These are phyloP conservation scores for Carex pumila DNA, from an alignment of 176 grass and related monocot genomes.

Conservation along the genomic window DNA sequence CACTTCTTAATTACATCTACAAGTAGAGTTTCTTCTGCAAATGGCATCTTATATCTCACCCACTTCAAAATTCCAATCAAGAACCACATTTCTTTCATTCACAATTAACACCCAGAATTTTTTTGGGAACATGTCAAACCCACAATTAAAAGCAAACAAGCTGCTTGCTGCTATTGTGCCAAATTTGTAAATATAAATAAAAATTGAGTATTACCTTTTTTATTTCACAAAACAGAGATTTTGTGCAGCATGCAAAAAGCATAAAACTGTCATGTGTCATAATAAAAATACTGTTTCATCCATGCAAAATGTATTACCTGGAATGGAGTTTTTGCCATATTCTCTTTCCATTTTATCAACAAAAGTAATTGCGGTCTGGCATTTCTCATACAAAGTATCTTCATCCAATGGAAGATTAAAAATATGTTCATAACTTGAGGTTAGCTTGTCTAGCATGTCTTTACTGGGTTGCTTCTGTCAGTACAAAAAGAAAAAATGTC, in stretches of 20 bases:
- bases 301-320: conserved; percentile 26
- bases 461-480: conserved; percentile 48
- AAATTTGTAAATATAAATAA: background rate
- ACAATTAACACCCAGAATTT: conserved; percentile 1
- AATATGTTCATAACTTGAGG: conserved; percentile 67
- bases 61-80: conserved; percentile 1
- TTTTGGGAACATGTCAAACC: conserved; percentile 2
- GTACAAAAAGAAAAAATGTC: conserved; percentile 26
- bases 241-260: background rate
- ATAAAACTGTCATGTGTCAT: background rate
- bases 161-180: too few species aligned
- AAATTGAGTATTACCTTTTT: background rate
- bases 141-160: background rate
- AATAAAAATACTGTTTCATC: background rate
- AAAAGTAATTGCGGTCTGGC: conserved; percentile 55
- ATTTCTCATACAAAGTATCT: conserved; percentile 51
- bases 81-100: conserved; percentile 1
- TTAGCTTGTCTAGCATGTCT: conserved; percentile 62
- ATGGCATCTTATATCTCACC: conserved; percentile 13
- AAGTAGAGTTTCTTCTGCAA: conserved; percentile 1
- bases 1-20: conserved; percentile 17
- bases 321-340: conserved; percentile 33
- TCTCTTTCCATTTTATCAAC: conserved; percentile 67
- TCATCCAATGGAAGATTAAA: conserved; percentile 44
- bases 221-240: background rate